Base-by-base conservation (phyloP, 2,329 filamentous ascomycete genomes). In the Hypoxylon sp. region DNA sequence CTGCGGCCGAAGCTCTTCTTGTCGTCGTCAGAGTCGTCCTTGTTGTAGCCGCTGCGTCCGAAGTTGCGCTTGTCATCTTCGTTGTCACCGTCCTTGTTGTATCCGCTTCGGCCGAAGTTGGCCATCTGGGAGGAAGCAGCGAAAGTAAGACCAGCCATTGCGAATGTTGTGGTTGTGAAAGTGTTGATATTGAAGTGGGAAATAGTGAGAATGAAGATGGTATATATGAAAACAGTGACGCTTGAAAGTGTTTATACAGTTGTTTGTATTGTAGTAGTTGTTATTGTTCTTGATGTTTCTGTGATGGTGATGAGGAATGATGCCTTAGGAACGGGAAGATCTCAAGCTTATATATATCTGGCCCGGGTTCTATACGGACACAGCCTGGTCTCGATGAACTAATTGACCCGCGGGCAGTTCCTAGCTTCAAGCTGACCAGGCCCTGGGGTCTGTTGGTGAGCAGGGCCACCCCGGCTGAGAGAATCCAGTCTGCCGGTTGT, bases 101-200 rank as follows among this genome's bases (percentile, higher is more conserved):
- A 85, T 70, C 83, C 83, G 58, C 80, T 82, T 68, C 83, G 83
- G 77, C 84, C 83, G 66, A 81, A 79, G 77, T 81, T 78, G 75
- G 78, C 75, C 74, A 79, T 76, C 65, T 76, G 71, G 67, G 77
- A 73, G 72, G 68, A 72, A 73, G 77, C 73, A 58, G 73, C 70
- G 72, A 78, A 74, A 72, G 78, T 63, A 72, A 77, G 76, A 66
- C 71, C 77, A 61, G 80, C 81, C 81, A 82, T 82, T 82, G 74
- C 75, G 74, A 73, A 69, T 60, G 48, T 74, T 64, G 46, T 68
- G 35, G 33, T 69, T 50, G 25, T 60, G 40, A 54, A 11, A 4
- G 6, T 59, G 42, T 17, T 31, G 27, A 42, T 46, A 42, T 54
- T 27, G 44, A 42, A 22, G 46, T 35, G 35, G 27, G 33, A 33